These are phyloP conservation scores for Brassica carinata DNA, from an alignment of 345 rosid genomes.

Conservation along the genomic window DNA sequence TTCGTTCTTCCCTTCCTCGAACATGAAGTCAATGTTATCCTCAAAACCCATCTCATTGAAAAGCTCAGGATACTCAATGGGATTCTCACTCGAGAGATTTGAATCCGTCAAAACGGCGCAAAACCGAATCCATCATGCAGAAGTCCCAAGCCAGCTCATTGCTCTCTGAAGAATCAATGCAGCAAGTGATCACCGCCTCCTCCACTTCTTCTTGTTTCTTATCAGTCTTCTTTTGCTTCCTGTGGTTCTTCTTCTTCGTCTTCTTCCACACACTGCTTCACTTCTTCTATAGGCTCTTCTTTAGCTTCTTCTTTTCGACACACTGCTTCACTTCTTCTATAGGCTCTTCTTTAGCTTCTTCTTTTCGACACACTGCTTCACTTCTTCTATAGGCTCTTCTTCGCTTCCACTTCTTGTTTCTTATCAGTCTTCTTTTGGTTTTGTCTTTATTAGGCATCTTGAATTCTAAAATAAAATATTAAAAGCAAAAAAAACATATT, in stretches of 20 bases:
- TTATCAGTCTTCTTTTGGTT: no score
- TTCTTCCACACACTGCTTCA: slow-evolving; percentile 23
- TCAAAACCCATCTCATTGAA: slow-evolving; percentile 63
- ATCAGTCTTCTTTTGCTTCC: slow-evolving; percentile 18
- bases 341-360: no score
- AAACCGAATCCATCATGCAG: slow-evolving; percentile 60
- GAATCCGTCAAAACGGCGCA: slow-evolving; percentile 40
- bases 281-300: slow-evolving; percentile 31
- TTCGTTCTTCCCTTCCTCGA: slow-evolving; percentile 44
- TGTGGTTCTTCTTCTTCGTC: background rate
- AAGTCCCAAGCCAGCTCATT: slow-evolving; percentile 62
- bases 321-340: no score
- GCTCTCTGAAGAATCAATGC: slow-evolving; percentile 46
- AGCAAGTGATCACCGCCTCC: slow-evolving; percentile 35
- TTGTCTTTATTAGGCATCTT: slow-evolving; percentile 33
- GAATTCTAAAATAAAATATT: background rate
- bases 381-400: no score
- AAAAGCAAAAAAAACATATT: background rate
- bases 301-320: no score
- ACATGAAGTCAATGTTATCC: slow-evolving; percentile 76
- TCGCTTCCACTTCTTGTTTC: slow-evolving; percentile 34
- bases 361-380: no score
- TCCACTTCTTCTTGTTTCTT: slow-evolving; percentile 16
- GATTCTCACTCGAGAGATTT: slow-evolving; percentile 33
- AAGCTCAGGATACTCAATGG: slow-evolving; percentile 58